Evolutionary conservation across 2,329 filamentous ascomycete species (phyloP), one percentile per base, ranked within the genome.

Genomic region (Ceratocystiopsis brevicomis): DNA sequence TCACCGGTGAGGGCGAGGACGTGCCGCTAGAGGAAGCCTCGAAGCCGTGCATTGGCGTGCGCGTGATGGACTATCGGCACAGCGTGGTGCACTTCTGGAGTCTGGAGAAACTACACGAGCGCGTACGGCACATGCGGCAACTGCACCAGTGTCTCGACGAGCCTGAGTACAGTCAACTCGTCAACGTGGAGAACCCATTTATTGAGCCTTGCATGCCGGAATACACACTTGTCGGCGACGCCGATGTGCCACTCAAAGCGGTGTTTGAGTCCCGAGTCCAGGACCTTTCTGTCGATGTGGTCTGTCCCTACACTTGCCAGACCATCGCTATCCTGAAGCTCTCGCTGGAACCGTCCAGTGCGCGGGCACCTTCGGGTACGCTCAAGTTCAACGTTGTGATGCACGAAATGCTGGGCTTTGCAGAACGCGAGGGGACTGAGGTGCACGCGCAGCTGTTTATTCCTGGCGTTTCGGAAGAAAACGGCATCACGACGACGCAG

Each of bases 331-430:
- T 95, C 44, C 75, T 98, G 50, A 83, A 86, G 54, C 65, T 98
- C 35, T 88, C 88, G 0, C 65, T 98, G 8, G 90, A 98, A 56
- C 90, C 90, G 14, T 96, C 88, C 0, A 88, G 85, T 40, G 87
- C 88, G 2, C 79, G 92, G 53, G 88, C 87, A 4, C 90, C 90
- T 14, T 82, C 84, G 13, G 90, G 83, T 46, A 95, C 84, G 3
- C 65, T 96, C 45, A 98, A 96, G 57, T 98, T 98, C 64, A 98
- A 96, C 54, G 87, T 96, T 6, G 87, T 96, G 32, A 94, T 98
- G 84, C 87, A 93, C 55, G 86, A 96, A 56, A 74, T 98, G 62
- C 65, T 90, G 34, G 90, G 90, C 1, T 98, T 98, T 52, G 81
- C 90, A 0, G 90, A 98, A 61, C 76, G 88, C 48, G 90, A 98